Evolutionary conservation across 306 rosid species (phyloP), one percentile per base, ranked within the genome.

Genomic region (Ormosia emarginata): DNA sequence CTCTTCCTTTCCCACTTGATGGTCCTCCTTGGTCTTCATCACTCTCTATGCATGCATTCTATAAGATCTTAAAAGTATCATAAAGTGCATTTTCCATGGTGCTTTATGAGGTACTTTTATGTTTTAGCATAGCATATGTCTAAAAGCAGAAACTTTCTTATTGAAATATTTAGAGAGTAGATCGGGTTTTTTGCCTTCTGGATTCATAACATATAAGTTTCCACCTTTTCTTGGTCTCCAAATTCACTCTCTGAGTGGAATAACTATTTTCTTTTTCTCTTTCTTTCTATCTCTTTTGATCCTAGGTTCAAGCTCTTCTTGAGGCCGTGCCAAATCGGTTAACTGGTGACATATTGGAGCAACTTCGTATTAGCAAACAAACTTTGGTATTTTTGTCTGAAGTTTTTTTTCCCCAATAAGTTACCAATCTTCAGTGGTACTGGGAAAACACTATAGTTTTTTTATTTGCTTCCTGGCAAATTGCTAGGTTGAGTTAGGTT

Each of bases 341-440:
- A 82, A 94, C 97, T 43, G 99, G 95, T 36, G 93, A 92, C 43
- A 75, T 88, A 87, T 86, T 96, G 92, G 99, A 94, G 88, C 90
- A 92, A 86, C 99, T 96, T 85, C 98, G 99, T 40, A 92, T 83
- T 66, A 96, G 99, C 97, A 96, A 96, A 90, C 99, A 96, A 85
- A 92, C 94, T 63, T 82, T 96, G 98, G 99, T 95, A 90, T 36
- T 67, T 71, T 37, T 75, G 41, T 67, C 55, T 49, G 37, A 17
- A 62, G 43, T 76, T 34, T 79, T 40, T 63, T 79, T 37, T 67
- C 17, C 24, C 58, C 2, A 63, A 46, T 50, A 52, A 67, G 56
- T 74, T 40, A 53, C 65, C 58, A 53, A 29, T 55, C 24, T 81
- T 72, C 78, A 39, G 46, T 70, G 47, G 79, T 58, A 62, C 13